These are phyloP conservation scores for Mucor mucedo DNA, from an alignment of 371 early-diverging fungal species.

Conservation along the genomic window DNA sequence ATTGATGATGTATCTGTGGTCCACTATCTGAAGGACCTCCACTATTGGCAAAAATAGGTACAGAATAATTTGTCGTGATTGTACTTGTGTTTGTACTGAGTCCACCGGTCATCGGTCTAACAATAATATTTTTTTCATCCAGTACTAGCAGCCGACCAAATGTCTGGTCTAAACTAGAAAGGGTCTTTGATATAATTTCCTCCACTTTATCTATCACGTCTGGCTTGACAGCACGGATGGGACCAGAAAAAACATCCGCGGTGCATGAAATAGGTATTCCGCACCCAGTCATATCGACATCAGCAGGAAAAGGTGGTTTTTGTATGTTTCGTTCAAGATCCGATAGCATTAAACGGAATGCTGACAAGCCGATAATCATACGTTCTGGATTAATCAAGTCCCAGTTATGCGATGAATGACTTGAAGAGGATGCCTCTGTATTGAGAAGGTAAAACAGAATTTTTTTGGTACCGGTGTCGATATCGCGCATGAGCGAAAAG, in stretches of 20 bases:
- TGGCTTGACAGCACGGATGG: constrained; percentile 44
- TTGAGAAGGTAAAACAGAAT: constrained; percentile 73
- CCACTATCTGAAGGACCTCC: constrained; percentile 32
- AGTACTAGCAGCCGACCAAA: constrained; percentile 56
- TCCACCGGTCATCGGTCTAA: constrained; percentile 24
- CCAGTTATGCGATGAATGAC: constrained; percentile 49
- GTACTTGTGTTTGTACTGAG: constrained; percentile 11
- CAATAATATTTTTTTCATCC: constrained; percentile 58
- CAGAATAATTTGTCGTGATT: constrained; percentile 34
- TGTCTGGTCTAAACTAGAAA: constrained; percentile 59
- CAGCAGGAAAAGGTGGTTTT: constrained; percentile 62
- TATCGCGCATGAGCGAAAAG: constrained; percentile 77
- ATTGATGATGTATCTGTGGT: constrained; percentile 63
- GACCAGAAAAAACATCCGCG: constrained; percentile 45
- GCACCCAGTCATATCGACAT: constrained; percentile 52
- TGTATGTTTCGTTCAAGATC: constrained; percentile 66
- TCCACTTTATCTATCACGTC: constrained; percentile 63
- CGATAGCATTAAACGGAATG: constrained; percentile 72
- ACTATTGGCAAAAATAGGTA: constrained; percentile 43
- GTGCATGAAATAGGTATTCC: constrained; percentile 41
- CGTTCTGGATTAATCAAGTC: constrained; percentile 75
- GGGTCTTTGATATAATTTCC: constrained; percentile 58
- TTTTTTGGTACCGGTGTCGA: constrained; percentile 81
- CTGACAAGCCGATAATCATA: constrained; percentile 74
- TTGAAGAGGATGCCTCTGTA: constrained; percentile 47